Percentiles rank a stretch among this genome's conserved stretches.
These are phyloP conservation scores for Byssoonygena ceratinophila DNA, from an alignment of 2,329 filamentous ascomycete species.

Conservation along the genomic window DNA sequence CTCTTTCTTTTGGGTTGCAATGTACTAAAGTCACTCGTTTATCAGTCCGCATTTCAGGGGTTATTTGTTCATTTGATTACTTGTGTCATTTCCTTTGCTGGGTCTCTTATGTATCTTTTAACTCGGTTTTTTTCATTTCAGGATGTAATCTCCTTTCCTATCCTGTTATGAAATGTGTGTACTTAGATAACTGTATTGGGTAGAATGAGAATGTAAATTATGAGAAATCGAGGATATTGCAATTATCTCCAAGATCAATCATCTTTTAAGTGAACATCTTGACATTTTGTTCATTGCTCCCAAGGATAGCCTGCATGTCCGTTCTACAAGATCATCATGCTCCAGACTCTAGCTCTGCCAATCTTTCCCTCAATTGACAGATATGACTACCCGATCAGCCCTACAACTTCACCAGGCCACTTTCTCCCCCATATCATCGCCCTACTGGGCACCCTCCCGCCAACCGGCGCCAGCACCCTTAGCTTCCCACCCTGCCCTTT, in stretches of 20 bases:
- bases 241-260: no score
- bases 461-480: conserved; percentile 71
- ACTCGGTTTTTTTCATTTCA: neutral
- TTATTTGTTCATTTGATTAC: neutral
- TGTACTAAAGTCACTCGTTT: neutral
- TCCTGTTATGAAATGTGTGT: no score
- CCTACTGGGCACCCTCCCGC: conserved; percentile 64
- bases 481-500: conserved; percentile 53
- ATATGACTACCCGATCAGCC: conserved; percentile 49
- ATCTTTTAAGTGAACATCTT: no score
- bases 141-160: neutral
- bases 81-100: neutral
- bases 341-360: no score
- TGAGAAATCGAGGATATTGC: no score
- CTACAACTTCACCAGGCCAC: conserved; percentile 78
- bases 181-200: neutral
- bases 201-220: neutral
- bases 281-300: no score
- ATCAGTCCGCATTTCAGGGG: neutral
- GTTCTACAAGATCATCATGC: no score
- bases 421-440: conserved; percentile 67
- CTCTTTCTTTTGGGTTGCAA: neutral
- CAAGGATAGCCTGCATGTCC: no score
- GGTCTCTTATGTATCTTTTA: neutral
- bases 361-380: no score